A percentile compares a stretch with the other conserved stretches of the same genome.
These are phyloP conservation scores for Yamadazyma phyllophila DNA, from an alignment of 805 yeast genomes.

Conservation along the genomic window DNA sequence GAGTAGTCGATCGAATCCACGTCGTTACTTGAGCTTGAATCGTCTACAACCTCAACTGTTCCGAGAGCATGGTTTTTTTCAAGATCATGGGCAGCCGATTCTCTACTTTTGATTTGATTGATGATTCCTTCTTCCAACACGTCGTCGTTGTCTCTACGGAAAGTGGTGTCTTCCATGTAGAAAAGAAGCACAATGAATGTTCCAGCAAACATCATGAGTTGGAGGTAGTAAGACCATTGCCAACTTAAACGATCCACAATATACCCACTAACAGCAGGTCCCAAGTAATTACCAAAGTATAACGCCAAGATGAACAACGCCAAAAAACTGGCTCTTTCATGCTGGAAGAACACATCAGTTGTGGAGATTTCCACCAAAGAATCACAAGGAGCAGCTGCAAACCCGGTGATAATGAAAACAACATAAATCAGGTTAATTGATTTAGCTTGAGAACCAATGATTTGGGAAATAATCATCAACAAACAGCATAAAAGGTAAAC, in stretches of 20 bases:
- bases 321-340: slow-evolving; percentile 36
- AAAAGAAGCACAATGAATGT: slow-evolving; percentile 31
- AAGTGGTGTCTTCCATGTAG: slow-evolving; percentile 45
- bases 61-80: slow-evolving; percentile 4
- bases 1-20: slow-evolving; percentile 15
- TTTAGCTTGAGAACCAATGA: slow-evolving; percentile 28
- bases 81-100: neutral
- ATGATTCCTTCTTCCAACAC: slow-evolving; percentile 28
- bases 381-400: slow-evolving; percentile 42
- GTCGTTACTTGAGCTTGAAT: slow-evolving; percentile 5
- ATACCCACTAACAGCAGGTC: slow-evolving; percentile 46
- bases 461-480: slow-evolving; percentile 19
- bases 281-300: slow-evolving; percentile 43
- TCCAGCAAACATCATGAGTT: slow-evolving; percentile 31
- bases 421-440: slow-evolving; percentile 21
- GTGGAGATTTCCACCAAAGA: slow-evolving; percentile 47
- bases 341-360: slow-evolving; percentile 45
- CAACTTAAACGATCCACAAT: slow-evolving; percentile 37
- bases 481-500: slow-evolving; percentile 29
- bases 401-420: slow-evolving; percentile 23
- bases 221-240: slow-evolving; percentile 39
- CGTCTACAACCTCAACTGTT: slow-evolving; percentile 20
- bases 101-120: slow-evolving; percentile 23
- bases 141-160: slow-evolving; percentile 21
- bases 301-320: slow-evolving; percentile 36